Evolutionary conservation across 2,329 filamentous ascomycete species (phyloP).

Genomic region (Sclerotinia nivalis): DNA sequence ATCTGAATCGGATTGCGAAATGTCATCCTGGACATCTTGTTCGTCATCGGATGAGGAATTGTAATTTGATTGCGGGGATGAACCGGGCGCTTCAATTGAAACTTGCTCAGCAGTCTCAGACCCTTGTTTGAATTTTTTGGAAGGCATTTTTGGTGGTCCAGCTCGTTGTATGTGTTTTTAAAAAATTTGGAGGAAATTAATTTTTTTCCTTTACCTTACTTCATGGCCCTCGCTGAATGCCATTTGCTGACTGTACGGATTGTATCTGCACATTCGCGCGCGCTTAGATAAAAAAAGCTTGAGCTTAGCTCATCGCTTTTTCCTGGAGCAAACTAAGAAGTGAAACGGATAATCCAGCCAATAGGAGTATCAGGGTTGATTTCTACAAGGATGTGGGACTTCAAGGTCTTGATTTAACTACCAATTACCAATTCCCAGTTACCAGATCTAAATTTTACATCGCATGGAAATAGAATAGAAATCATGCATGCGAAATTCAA

Average conservation of each 20-base stretch:
- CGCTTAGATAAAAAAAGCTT: slow-evolving; percentile 7
- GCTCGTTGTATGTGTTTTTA: neutral
- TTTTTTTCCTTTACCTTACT: slow-evolving; percentile 5
- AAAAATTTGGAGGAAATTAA: slow-evolving; percentile 2
- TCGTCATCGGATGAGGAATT: slow-evolving; percentile 19
- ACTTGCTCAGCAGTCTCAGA: slow-evolving; percentile 16
- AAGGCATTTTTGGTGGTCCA: slow-evolving; percentile 6
- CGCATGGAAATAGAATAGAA: neutral
- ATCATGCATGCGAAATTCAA: neutral
- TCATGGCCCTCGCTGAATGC: neutral
- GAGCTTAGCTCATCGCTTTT: neutral
- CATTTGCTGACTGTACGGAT: slow-evolving; percentile 21
- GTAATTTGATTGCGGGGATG: slow-evolving; percentile 14
- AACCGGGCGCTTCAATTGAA: slow-evolving; percentile 17
- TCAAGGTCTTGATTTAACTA: neutral
- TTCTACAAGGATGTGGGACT: neutral
- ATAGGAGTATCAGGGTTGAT: neutral
- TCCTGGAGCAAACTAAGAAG: neutral
- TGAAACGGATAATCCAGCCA: slow-evolving; percentile 5
- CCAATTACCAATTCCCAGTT: neutral
- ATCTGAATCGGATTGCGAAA: slow-evolving; percentile 34
- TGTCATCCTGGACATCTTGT: slow-evolving; percentile 1
- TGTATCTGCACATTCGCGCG: slow-evolving; percentile 14
- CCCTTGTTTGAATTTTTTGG: neutral
- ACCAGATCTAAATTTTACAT: neutral